Evolutionary conservation across 441 rosid species (phyloP).

Genomic region (Breynia disticha): DNA sequence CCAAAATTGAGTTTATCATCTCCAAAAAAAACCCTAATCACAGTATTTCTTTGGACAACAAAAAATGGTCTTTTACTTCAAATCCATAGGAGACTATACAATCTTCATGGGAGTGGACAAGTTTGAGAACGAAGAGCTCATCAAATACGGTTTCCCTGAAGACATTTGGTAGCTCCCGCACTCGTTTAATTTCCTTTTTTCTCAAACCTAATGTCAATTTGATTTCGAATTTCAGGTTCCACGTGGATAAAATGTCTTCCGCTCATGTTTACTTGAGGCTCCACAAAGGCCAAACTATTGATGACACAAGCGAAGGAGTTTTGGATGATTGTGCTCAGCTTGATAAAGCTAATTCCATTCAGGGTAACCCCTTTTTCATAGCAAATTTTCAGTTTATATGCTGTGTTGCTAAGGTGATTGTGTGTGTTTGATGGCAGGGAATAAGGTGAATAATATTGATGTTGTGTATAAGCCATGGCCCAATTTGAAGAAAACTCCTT

Average conservation of each 20-base stretch:
- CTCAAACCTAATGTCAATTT: neutral
- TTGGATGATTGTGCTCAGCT: constrained; percentile 95
- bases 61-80: constrained; percentile 88
- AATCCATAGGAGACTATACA: constrained; percentile 92
- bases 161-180: constrained; percentile 55
- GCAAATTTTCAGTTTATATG: too few relatives aligned
- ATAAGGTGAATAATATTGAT: constrained; percentile 86
- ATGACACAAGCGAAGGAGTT: constrained; percentile 72
- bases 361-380: constrained; percentile 36
- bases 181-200: neutral
- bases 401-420: neutral
- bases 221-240: constrained; percentile 53
- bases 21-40: too few relatives aligned
- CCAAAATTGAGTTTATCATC: too few relatives aligned
- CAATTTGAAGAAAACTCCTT: constrained; percentile 87
- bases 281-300: constrained; percentile 78
- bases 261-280: constrained; percentile 94
- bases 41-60: neutral
- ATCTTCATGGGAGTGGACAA: constrained; percentile 98
- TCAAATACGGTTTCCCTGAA: constrained; percentile 95
- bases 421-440: constrained; percentile 38
- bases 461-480: constrained; percentile 97
- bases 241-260: constrained; percentile 96
- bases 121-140: constrained; percentile 98
- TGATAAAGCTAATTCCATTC: constrained; percentile 95